Percentiles rank a stretch among this genome's conserved stretches.
These are phyloP conservation scores for Lepidium africanum DNA, from an alignment of 345 rosid species.

Conservation along the genomic window DNA sequence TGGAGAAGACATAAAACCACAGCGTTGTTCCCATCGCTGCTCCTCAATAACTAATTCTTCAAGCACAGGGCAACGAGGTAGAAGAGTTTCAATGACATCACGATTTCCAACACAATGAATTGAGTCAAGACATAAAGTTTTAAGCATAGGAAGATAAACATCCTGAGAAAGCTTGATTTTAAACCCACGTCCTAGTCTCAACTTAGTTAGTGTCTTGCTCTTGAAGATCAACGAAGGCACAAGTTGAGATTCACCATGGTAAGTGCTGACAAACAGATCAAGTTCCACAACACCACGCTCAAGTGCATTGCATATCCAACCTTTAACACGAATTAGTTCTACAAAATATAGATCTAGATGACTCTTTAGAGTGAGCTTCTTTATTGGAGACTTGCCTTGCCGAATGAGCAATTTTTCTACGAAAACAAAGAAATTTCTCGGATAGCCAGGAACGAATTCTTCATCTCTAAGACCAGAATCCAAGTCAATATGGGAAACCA, in stretches of 20 bases:
- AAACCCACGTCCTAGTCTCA: background rate
- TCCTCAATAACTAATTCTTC: background rate
- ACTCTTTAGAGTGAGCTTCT: background rate
- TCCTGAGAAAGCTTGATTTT: background rate
- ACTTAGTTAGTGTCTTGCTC: background rate
- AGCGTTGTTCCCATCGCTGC: background rate
- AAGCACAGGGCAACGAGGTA: background rate
- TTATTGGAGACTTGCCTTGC: background rate
- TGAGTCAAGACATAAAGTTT: background rate
- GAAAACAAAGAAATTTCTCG: background rate
- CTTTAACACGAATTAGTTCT: background rate
- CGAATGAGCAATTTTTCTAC: background rate
- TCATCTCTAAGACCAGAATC: background rate
- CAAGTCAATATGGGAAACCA: background rate
- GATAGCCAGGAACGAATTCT: too few species aligned
- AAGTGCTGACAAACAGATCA: background rate
- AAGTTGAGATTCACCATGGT: background rate
- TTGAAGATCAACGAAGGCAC: background rate
- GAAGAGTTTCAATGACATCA: background rate
- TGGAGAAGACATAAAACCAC: background rate
- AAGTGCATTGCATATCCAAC: background rate
- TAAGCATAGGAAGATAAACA: background rate
- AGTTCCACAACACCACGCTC: background rate
- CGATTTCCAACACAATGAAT: background rate
- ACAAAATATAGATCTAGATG: background rate